Base-by-base conservation (phyloP, 2,329 filamentous ascomycete genomes). In the Ophiostoma perfectum region DNA sequence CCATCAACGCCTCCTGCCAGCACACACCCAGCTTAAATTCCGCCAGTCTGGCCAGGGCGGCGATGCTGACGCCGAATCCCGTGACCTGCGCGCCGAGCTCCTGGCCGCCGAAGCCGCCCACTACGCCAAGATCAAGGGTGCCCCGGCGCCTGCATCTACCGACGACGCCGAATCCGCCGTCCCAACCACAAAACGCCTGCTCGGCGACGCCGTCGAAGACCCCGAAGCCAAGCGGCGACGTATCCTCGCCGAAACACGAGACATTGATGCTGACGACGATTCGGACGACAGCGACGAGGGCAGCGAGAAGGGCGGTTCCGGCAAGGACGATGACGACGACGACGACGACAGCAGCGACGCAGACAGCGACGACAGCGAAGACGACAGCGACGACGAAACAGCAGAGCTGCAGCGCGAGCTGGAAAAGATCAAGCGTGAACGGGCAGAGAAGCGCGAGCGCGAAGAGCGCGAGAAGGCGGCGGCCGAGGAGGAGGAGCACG, bases 1-100 rank as follows among this genome's bases (percentile, higher is more conserved):
- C 82, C 95, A 99, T 78, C 94, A 98, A 80, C 90, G 95, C 74
- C 90, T 98, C 16, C 88, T 97, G 14, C 94, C 95, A 45, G 95
- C 95, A 44, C 90, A 99, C 78, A 98, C 92, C 12, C 89, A 92
- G 72, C 88, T 99, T 76, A 99, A 99, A 81, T 66, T 66, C 47
- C 47, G 65, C 18, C 47, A 66, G 81, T 84, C 90, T n/a, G 93
- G 93, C 62, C 95, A 99, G 81, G 95, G 95, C 74, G 91, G 92
- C 72, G 89, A 88, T 72, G 89, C 89, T 47, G 92, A 96, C 72
- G 77, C 81, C 80, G 84, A 69, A 70, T 70, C 67, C 65, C 76
- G 67, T 76, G 94, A 99, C 77, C 86, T 99, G 67, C 89, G 92
- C 74, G 90, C 93, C 64, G 93, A 99, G 80, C 88, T 99, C 44